Conservation (phyloP, 2,329 filamentous ascomycete species). For the Immersiporthe knoxdaviesiana region DNA sequence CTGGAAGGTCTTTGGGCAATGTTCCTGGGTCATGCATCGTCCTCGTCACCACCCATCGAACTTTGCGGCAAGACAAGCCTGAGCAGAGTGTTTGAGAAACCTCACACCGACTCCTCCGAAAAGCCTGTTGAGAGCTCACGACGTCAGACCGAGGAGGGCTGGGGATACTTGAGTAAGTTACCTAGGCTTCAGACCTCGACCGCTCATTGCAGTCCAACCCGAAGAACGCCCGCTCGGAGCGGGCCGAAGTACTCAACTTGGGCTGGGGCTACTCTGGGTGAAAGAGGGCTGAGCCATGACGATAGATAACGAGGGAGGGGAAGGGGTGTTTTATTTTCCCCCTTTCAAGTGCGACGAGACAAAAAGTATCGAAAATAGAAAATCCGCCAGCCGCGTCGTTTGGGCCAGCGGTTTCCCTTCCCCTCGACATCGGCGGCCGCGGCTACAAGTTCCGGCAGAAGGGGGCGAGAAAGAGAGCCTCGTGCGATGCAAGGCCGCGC, state of each 20-base stretch:
- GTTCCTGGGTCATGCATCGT: background rate
- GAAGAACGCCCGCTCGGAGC: constrained; percentile 7
- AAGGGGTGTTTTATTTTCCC: background rate
- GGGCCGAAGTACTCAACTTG: constrained; percentile 1
- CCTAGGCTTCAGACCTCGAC: background rate
- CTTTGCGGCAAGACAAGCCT: background rate
- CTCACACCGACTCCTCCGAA: background rate
- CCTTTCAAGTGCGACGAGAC: background rate
- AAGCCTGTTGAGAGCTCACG: background rate
- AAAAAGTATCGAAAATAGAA: background rate
- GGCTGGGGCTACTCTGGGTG: background rate
- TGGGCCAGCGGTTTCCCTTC: background rate
- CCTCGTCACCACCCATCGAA: too few relatives aligned
- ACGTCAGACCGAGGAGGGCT: background rate
- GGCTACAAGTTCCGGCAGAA: background rate
- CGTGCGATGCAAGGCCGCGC: constrained; percentile 1
- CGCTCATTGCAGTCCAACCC: background rate
- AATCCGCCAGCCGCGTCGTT: background rate
- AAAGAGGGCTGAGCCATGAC: background rate
- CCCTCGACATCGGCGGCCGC: background rate
- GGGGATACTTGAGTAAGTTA: too few relatives aligned
- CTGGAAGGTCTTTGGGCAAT: background rate
- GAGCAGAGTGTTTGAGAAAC: background rate
- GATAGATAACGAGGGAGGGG: background rate
- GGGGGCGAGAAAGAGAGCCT: background rate